Conservation (phyloP, 768 basidiomycete genomes). For the Lactarius hengduanensis region DNA sequence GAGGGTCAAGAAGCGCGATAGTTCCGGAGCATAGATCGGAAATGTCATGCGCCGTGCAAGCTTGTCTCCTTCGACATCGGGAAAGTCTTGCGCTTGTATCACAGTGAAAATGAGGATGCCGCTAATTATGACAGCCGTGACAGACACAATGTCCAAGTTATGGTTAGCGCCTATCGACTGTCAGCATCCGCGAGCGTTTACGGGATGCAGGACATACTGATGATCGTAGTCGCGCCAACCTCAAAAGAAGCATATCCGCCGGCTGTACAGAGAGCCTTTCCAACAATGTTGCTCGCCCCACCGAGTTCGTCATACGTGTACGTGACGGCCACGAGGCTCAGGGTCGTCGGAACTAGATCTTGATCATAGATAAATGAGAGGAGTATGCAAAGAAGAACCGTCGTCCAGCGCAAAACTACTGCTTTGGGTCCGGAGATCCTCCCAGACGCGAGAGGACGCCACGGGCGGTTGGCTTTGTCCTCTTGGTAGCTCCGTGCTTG, state of each 20-base stretch:
- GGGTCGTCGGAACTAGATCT: slow-evolving; percentile 26
- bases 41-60: slow-evolving; percentile 29
- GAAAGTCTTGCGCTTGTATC: slow-evolving; percentile 32
- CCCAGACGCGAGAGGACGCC: slow-evolving; percentile 33
- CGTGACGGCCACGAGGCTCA: slow-evolving; percentile 29
- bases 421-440: slow-evolving; percentile 28
- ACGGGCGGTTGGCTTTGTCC: slow-evolving; percentile 31
- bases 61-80: slow-evolving; percentile 32
- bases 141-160: slow-evolving; percentile 23
- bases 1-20: slow-evolving; percentile 28
- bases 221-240: slow-evolving; percentile 27
- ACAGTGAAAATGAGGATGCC: slow-evolving; percentile 30
- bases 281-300: slow-evolving; percentile 16
- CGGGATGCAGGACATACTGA: slow-evolving; percentile 17
- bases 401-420: slow-evolving; percentile 27
- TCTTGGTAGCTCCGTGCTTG: slow-evolving; percentile 30
- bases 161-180: slow-evolving; percentile 6
- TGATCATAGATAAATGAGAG: slow-evolving; percentile 21
- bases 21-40: slow-evolving; percentile 29
- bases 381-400: slow-evolving; percentile 25
- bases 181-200: neutral
- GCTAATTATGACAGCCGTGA: slow-evolving; percentile 26
- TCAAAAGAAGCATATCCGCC: slow-evolving; percentile 30
- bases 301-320: slow-evolving; percentile 26
- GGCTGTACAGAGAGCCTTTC: slow-evolving; percentile 29